Percentiles rank a stretch among this genome's conserved stretches.
phyloP scores from a whole-genome alignment of 768 basidiomycete species.

The Boletus bicolor region DNA sequence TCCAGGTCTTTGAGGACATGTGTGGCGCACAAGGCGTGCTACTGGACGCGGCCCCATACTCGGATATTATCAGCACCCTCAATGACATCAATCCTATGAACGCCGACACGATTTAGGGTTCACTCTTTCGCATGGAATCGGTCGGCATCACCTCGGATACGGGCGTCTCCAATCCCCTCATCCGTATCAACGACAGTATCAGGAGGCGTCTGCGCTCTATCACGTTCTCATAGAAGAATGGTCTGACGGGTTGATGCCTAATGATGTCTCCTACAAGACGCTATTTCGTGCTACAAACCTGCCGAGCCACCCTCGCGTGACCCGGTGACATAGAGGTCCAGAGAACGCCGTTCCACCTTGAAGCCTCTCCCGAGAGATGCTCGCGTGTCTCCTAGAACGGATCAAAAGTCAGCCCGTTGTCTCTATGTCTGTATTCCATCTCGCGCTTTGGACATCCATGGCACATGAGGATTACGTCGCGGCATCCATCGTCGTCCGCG shows the following conservation, averaged over 20 bases:
- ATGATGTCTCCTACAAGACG: slow-evolving; percentile 45
- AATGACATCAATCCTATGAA: slow-evolving; percentile 32
- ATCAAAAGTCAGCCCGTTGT: slow-evolving; percentile 20
- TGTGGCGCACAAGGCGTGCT: slow-evolving; percentile 17
- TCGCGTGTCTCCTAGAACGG: slow-evolving; percentile 31
- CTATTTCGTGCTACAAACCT: slow-evolving; percentile 36
- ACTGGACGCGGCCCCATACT: slow-evolving; percentile 33
- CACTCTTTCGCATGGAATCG: slow-evolving; percentile 40
- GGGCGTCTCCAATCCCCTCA: slow-evolving; percentile 42
- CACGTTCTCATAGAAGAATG: slow-evolving; percentile 35
- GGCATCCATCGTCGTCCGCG: slow-evolving; percentile 39
- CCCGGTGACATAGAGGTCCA: slow-evolving; percentile 21
- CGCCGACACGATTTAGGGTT: slow-evolving; percentile 28
- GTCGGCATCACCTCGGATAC: slow-evolving; percentile 35
- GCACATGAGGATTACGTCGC: slow-evolving; percentile 45
- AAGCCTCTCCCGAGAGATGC: slow-evolving; percentile 44
- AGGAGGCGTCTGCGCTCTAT: slow-evolving; percentile 44
- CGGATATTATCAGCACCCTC: slow-evolving; percentile 38
- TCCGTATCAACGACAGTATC: slow-evolving; percentile 35
- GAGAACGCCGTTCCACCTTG: slow-evolving; percentile 35
- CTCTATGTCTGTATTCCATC: slow-evolving; percentile 37
- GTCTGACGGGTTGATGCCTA: slow-evolving; percentile 30
- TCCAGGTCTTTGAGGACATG: slow-evolving; percentile 24
- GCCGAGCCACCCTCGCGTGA: slow-evolving; percentile 17
- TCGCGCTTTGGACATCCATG: slow-evolving; percentile 45